These are phyloP conservation scores for Scytalidium lignicola DNA, from an alignment of 2,329 filamentous ascomycete genomes.

Conservation along the genomic window DNA sequence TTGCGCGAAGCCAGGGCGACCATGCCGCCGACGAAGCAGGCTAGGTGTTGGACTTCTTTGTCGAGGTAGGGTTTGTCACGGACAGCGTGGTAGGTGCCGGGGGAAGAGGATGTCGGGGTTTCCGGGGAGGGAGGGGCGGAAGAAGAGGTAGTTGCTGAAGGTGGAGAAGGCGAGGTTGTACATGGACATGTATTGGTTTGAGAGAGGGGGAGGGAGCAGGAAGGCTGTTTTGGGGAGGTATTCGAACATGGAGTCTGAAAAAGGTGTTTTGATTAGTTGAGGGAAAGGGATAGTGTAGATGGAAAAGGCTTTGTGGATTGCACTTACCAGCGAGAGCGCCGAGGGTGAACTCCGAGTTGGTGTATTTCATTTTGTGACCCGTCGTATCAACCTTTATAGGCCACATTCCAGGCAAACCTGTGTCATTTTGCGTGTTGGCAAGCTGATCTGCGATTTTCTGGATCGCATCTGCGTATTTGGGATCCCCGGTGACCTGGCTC, in stretches of 20 bases:
- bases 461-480: conserved; percentile 71
- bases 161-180: conserved; percentile 57
- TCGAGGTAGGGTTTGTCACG: conserved; percentile 15
- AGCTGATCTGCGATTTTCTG: conserved; percentile 68
- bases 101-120: conserved; percentile 59
- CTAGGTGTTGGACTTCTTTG: conserved; percentile 38
- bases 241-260: conserved; percentile 45
- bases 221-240: conserved; percentile 39
- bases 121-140: conserved; percentile 60
- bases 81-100: conserved; percentile 33
- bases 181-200: conserved; percentile 57
- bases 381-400: conserved; percentile 57
- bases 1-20: conserved; percentile 40
- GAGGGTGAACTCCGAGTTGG: conserved; percentile 28
- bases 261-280: too few species aligned
- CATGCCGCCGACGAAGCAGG: conserved; percentile 46
- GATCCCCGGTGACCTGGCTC: conserved; percentile 61
- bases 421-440: conserved; percentile 61
- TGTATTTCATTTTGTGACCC: conserved; percentile 29
- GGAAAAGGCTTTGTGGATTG: background rate
- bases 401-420: conserved; percentile 73
- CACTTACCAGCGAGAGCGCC: conserved; percentile 39
- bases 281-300: background rate
- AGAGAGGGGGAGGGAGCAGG: conserved; percentile 37
- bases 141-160: conserved; percentile 59